Base-by-base conservation (phyloP, 257 asterid genomes). In the Nyctanthes arbortristis region DNA sequence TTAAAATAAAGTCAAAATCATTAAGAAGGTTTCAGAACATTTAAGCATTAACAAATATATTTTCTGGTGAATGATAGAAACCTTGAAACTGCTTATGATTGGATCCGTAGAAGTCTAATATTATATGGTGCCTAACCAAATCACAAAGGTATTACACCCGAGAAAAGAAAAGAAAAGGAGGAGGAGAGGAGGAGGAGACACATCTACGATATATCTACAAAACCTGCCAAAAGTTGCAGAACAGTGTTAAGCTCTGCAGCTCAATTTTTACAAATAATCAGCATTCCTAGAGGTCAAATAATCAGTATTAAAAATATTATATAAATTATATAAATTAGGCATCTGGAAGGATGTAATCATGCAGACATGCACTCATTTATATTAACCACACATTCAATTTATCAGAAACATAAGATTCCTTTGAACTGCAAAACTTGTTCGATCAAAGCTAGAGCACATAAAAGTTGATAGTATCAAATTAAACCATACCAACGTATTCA, bases 1-100 rank as follows among this genome's bases (percentile, higher is more conserved):
- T n/a, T 52, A 24, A 39, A 27, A 56, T 35, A 61, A 40, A 35
- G 61, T 60, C 59, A 52, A 65, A 69, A 49, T 28, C 5, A 49
- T 7, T 20, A 20, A 7, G 58, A 5, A 49, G 12, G 14, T 5
- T 49, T 9, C 59, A 7, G 2, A 3, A 1, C 4, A 49, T 49
- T 49, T n/a, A 20, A 20, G 22, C 12, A 7, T 8, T 49, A 29
- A 49, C 10, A 5, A 49, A 49, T 0, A 49, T 7, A 49, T 20
- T 2, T 22, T 49, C 28, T 0, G 58, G 30, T 29, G 22, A 49
- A 20, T 29, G 3, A n/a, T n/a, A n/a, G n/a, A n/a, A n/a, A n/a
- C n/a, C n/a, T n/a, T n/a, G n/a, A n/a, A n/a, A n/a, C n/a, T n/a
- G n/a, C n/a, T n/a, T n/a, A 49, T 2, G 28, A 49, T 20, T 5